Evolutionary conservation across 1,284 basidiomycete species (phyloP), one percentile per base, ranked within the genome.

Genomic region (Cronartium quercuum): DNA sequence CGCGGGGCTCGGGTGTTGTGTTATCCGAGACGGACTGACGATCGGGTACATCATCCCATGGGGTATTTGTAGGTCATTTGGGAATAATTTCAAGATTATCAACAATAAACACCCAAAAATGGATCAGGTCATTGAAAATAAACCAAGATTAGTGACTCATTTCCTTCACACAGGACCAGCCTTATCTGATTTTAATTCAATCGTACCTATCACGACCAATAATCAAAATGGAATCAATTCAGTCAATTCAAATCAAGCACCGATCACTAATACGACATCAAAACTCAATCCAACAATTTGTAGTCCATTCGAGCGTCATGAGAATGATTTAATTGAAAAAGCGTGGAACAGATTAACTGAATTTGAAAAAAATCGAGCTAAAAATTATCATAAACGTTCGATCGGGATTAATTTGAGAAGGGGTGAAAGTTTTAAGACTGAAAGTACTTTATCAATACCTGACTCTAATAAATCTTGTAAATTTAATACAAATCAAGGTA

Each of bases 131-230:
- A 29, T 29, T 29, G 29, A 51, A 51, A 51, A 1, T 35, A 71
- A 71, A 55, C 71, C 71, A 21, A 21, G 55, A 7, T 41, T 74
- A 1, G 47, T 74, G 12, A 58, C 71, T 24, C 71, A 61, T 18
- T 74, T 74, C 44, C 57, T 74, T 67, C 71, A 74, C 37, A 66
- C 55, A 24, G 63, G 64, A 10, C 71, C 71, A 34, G 63, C 71
- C 3, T 40, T 74, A 6, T 66, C 71, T 41, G 64, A 73, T 35
- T 74, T 74, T 55, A 74, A 74, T 55, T 66, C 64, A 35, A 42
- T 74, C 13, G 55, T 51, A n/a, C 65, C 55, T 37, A 18, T 66
- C 13, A 44, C 65, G 10, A 41, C 64, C 7, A 68, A 68, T 29
- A 57, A n/a, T 6, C 21, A 15, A 7, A 57, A 57, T 21, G 57